phyloP scores from a whole-genome alignment of 768 basidiomycete genomes.

The Lactifluus volemus region DNA sequence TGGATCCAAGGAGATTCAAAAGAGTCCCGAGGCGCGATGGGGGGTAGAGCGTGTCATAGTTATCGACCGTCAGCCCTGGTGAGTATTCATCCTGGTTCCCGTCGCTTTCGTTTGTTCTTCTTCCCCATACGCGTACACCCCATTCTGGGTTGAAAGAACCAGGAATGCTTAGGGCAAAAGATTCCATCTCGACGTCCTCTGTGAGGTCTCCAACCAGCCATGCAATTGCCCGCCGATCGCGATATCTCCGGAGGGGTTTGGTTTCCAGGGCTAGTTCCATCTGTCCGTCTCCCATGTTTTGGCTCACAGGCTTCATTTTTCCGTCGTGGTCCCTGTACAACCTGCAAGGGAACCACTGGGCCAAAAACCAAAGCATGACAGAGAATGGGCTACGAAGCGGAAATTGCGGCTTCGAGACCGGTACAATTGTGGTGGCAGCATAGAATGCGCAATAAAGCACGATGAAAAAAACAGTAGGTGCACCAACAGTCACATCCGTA shows the following conservation, averaged over 20 bases:
- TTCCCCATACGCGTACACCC: conserved; percentile 5
- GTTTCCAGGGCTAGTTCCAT: conserved; percentile 14
- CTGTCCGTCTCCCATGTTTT: conserved; percentile 11
- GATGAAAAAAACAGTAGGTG: not conserved
- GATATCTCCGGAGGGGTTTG: not conserved
- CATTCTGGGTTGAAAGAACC: conserved; percentile 8
- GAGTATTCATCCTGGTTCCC: no score
- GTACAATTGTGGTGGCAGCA: conserved; percentile 5
- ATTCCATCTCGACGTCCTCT: conserved; percentile 12
- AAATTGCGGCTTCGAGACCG: not conserved
- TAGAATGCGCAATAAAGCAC: conserved; percentile 6
- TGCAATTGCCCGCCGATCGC: conserved; percentile 11
- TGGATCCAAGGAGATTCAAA: not conserved
- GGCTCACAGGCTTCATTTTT: not conserved
- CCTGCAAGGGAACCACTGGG: not conserved
- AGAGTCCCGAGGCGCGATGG: not conserved
- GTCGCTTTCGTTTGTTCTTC: no score
- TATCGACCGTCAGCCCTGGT: no score
- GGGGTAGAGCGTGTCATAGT: not conserved
- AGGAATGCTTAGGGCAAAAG: conserved; percentile 7
- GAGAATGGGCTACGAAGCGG: conserved; percentile 12
- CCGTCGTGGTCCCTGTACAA: not conserved
- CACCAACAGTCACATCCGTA: conserved; percentile 13
- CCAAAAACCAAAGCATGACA: conserved; percentile 4
- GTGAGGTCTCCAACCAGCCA: conserved; percentile 4